Evolutionary conservation across 352 stramenopile species (phyloP).

Genomic region (Phytophthora sojae): DNA sequence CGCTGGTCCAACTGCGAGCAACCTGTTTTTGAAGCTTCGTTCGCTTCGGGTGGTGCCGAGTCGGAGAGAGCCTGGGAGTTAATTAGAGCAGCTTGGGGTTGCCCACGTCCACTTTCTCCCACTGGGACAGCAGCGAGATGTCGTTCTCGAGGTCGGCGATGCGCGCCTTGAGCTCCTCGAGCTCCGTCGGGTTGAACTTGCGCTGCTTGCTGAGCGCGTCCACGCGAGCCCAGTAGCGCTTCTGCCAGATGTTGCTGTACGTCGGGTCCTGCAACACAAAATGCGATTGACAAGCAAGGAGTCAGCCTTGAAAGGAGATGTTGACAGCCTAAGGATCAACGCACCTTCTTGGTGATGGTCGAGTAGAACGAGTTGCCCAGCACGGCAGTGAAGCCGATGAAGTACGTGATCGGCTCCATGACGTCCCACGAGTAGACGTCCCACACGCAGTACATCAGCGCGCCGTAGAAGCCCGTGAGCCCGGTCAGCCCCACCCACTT

Average conservation of each 20-base stretch:
- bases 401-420: constrained; percentile 92
- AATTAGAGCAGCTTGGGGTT: constrained; percentile 18
- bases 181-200: constrained; percentile 54
- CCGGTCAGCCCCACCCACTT: constrained; percentile 75
- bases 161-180: constrained; percentile 49
- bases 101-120: constrained; percentile 47
- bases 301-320: not conserved
- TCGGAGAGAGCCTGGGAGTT: constrained; percentile 1
- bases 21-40: constrained; percentile 24
- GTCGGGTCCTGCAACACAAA: constrained; percentile 59
- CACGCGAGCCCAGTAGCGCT: constrained; percentile 63
- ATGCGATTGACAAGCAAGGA: not conserved
- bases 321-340: not conserved
- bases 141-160: constrained; percentile 72
- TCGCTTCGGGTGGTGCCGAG: constrained; percentile 18
- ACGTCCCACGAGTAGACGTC: constrained; percentile 91
- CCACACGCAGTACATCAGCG: constrained; percentile 85
- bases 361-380: constrained; percentile 86
- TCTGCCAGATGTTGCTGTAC: constrained; percentile 88
- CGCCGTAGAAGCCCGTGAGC: constrained; percentile 73
- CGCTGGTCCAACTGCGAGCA: not conserved
- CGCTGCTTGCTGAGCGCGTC: constrained; percentile 57
- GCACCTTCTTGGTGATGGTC: constrained; percentile 74
- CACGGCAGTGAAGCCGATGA: constrained; percentile 89
- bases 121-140: constrained; percentile 62